phyloP scores from a whole-genome alignment of 1,284 basidiomycete genomes.

The Sporisorium graminicola region DNA sequence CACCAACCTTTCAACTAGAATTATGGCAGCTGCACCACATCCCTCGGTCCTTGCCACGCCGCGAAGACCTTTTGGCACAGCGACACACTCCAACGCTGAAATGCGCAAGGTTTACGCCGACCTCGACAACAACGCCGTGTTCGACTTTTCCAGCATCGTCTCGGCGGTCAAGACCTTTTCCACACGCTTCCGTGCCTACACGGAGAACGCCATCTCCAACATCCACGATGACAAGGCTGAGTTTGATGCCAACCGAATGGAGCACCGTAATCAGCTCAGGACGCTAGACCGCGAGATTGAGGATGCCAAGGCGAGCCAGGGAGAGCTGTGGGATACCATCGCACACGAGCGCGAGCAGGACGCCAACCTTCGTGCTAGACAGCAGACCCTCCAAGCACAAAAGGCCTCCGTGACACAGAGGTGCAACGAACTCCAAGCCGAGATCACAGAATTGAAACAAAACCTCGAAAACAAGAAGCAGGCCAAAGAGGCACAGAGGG shows the following conservation, averaged over 20 bases:
- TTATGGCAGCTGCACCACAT: conserved; percentile 37
- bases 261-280: conserved; percentile 48
- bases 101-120: conserved; percentile 51
- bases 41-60: conserved; percentile 46
- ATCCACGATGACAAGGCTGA: conserved; percentile 57
- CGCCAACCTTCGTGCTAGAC: conserved; percentile 46
- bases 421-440: conserved; percentile 51
- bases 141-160: conserved; percentile 59
- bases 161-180: conserved; percentile 49
- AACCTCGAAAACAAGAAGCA: conserved; percentile 49
- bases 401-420: conserved; percentile 54
- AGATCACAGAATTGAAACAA: conserved; percentile 53
- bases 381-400: conserved; percentile 54
- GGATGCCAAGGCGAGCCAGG: conserved; percentile 53
- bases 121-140: conserved; percentile 49
- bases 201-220: conserved; percentile 54
- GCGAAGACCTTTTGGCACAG: conserved; percentile 36
- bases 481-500: conserved; percentile 46
- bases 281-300: conserved; percentile 59
- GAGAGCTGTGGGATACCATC: conserved; percentile 61
- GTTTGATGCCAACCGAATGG: conserved; percentile 51
- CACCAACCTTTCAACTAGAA: neutral
- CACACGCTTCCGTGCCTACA: conserved; percentile 54
- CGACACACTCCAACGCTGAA: conserved; percentile 43
- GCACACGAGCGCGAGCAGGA: conserved; percentile 57